Conservation (phyloP, 345 rosid species). For the Noccaea bulbosa region DNA sequence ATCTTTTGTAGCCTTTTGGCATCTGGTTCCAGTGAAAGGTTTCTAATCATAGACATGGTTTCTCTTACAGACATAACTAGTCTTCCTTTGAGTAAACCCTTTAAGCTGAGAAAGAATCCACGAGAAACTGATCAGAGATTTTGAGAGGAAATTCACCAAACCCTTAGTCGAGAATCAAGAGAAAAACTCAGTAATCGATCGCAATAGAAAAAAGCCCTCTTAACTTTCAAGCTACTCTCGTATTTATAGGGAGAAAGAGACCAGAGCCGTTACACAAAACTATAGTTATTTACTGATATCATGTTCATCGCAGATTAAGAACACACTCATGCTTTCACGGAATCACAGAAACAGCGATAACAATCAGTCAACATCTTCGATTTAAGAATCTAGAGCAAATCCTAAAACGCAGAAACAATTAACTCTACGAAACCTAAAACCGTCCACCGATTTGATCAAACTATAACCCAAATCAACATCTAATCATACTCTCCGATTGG, state of each 20-base stretch:
- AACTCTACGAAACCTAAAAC: background rate
- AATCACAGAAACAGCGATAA: too few relatives aligned
- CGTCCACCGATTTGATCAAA: background rate
- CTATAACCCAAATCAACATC: background rate
- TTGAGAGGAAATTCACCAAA: background rate
- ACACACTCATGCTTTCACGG: background rate
- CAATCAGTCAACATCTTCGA: background rate
- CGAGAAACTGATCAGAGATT: background rate
- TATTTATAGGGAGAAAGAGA: too few relatives aligned
- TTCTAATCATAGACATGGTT: background rate
- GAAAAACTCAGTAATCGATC: too few relatives aligned
- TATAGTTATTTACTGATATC: background rate
- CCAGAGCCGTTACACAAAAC: too few relatives aligned
- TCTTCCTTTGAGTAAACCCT: too few relatives aligned
- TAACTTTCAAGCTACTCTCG: too few relatives aligned
- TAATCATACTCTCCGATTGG: slow-evolving; percentile 5
- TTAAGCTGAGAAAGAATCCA: background rate
- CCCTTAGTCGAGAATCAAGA: too few relatives aligned
- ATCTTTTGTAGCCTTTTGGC: slow-evolving; percentile 7
- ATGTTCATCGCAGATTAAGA: background rate
- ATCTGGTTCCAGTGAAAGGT: background rate
- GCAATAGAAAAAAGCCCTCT: too few relatives aligned
- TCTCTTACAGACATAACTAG: background rate
- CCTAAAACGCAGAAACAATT: slow-evolving; percentile 1
- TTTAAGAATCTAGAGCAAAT: slow-evolving; percentile 14